A percentile compares a stretch with the other conserved stretches of the same genome.
These are phyloP conservation scores for Heritiera littoralis DNA, from an alignment of 345 rosid genomes.

Conservation along the genomic window DNA sequence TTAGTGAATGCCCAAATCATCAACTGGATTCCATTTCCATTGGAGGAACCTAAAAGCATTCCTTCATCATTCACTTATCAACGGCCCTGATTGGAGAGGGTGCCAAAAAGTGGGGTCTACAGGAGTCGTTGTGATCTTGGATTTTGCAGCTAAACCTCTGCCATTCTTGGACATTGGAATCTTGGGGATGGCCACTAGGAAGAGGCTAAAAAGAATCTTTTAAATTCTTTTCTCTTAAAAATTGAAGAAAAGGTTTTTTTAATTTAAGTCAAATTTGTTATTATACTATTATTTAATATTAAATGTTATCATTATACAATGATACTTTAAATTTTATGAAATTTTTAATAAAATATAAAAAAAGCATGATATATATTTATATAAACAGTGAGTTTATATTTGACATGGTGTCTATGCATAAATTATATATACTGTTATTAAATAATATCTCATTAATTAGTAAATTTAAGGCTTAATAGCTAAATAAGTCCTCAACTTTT, in stretches of 20 bases:
- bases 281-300: too few relatives aligned
- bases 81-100: not conserved
- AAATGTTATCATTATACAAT: not conserved
- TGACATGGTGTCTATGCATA: too few relatives aligned
- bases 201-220: not conserved
- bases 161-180: not conserved
- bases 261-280: too few relatives aligned
- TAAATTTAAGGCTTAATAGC: too few relatives aligned
- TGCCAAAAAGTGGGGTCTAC: not conserved
- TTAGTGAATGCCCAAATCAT: not conserved
- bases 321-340: not conserved
- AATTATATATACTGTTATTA: too few relatives aligned
- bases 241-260: too few relatives aligned
- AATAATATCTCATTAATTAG: too few relatives aligned
- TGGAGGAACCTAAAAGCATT: not conserved
- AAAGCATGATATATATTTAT: too few relatives aligned
- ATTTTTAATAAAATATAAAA: too few relatives aligned
- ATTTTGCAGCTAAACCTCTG: not conserved
- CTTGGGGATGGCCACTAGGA: constrained; percentile 1
- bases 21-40: not conserved
- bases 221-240: not conserved
- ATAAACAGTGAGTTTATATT: too few relatives aligned
- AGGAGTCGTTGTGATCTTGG: not conserved
- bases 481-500: too few relatives aligned
- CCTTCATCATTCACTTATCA: not conserved